Evolutionary conservation across 306 rosid species (phyloP), one percentile per base, ranked within the genome.

Genomic region (Comarum palustre): DNA sequence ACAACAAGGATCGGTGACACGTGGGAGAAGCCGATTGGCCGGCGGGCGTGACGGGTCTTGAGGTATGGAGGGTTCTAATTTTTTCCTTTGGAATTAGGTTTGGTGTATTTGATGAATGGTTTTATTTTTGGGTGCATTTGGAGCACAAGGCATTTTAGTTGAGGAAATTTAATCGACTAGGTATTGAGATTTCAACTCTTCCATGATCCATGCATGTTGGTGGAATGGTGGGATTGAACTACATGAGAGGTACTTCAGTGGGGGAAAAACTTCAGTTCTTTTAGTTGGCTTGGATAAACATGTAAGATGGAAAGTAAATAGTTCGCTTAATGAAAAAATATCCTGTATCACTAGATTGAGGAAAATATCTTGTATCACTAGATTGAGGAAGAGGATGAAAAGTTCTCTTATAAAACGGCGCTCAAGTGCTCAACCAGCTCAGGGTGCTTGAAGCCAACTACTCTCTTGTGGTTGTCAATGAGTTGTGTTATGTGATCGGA

Each of bases 1-100:
- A 39, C 46, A 54, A 11, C 45, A 22, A 68, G 41, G 27, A 13
- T 32, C n/a, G 36, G 5, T 12, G n/a, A 71, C 79, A 81, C 43
- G 77, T 80, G 85, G 81, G 4, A 6, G 50, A n/a, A 76, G 36
- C 0, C 20, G 36, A 41, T 67, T 71, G 59, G 72, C 66, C 32
- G 55, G 10, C 15, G 71, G 73, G 78, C 77, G 42, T n/a, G 19
- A 10, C 46, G 78, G 63, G 50, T 72, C 41, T 64, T 59, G 16
- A 74, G 64, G 55, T 72, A 34, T 64, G 27, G 20, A 0, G 46
- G 64, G 66, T 8, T 71, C 68, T 29, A 68, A 70, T 36, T 36
- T 36, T 29, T 60, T n/a, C 42, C 17, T 0, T 15, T 47, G 9
- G 31, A 29, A 29, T 29, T 29, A 29, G 42, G 41, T 27, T 39